Evolutionary conservation across 2,329 filamentous ascomycete species (phyloP).

Genomic region (Calonectria pauciramosa): DNA sequence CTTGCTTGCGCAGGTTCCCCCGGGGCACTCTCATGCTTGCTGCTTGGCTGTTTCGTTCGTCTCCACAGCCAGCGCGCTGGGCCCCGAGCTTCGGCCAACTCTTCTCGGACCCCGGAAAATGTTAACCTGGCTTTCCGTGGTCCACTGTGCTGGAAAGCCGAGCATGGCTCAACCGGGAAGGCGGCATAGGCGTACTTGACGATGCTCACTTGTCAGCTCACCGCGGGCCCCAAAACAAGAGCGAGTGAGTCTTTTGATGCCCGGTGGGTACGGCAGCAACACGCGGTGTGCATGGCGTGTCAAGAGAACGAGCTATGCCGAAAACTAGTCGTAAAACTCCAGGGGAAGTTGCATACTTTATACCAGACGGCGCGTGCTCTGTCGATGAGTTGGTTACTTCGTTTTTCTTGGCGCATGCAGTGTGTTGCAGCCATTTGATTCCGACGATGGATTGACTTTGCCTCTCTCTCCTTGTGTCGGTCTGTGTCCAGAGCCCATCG

Average conservation of each 20-base stretch:
- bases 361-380: neutral
- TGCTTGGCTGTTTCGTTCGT: neutral
- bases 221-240: neutral
- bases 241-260: neutral
- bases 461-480: neutral
- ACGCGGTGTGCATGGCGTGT: neutral
- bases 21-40: neutral
- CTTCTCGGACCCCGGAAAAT: conserved; percentile 1
- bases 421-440: neutral
- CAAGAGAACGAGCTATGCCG: neutral
- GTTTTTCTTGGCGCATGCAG: neutral
- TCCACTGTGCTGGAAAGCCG: neutral
- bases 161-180: neutral
- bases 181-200: neutral
- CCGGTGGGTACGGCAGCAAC: neutral
- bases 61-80: neutral
- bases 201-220: neutral
- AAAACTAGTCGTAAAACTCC: neutral
- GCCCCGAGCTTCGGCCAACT: conserved; percentile 2
- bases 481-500: neutral
- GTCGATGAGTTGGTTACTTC: neutral
- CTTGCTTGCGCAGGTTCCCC: neutral
- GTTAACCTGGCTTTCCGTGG: neutral
- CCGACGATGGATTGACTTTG: neutral
- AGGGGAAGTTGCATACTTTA: neutral